Percentiles rank a stretch among this genome's conserved stretches.
Evolutionary conservation across 371 early-diverging fungal genomes (phyloP).

Genomic region (Mucor velutinosus): DNA sequence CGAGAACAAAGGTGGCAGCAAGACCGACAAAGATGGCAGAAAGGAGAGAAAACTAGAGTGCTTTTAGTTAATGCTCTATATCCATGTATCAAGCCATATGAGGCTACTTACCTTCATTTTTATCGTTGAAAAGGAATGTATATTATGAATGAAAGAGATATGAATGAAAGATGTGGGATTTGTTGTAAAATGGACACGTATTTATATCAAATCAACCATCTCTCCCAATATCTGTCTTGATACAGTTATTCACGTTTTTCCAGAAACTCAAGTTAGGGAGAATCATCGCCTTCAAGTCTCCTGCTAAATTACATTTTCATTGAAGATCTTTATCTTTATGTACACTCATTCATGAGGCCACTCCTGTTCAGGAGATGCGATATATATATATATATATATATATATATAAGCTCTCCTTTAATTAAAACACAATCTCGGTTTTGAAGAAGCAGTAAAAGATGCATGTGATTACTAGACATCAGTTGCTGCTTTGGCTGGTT

Average conservation of each 20-base stretch:
- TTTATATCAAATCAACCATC: neutral
- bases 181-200: neutral
- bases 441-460: neutral
- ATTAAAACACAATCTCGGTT: neutral
- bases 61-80: neutral
- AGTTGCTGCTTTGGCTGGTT: neutral
- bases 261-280: neutral
- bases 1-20: neutral
- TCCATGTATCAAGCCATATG: neutral
- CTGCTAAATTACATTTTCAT: neutral
- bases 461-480: neutral
- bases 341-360: neutral
- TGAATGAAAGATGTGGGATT: neutral
- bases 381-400: too few relatives aligned
- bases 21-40: neutral
- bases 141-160: neutral
- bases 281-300: neutral
- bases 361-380: neutral
- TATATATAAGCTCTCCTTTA: neutral
- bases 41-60: slow-evolving; percentile 21
- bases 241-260: neutral
- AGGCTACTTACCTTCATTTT: neutral
- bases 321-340: neutral
- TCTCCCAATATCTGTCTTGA: neutral
- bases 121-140: neutral